A percentile compares a stretch with the other conserved stretches of the same genome.
Evolutionary conservation across 306 rosid species (phyloP).

Genomic region (Fagus sylvatica): DNA sequence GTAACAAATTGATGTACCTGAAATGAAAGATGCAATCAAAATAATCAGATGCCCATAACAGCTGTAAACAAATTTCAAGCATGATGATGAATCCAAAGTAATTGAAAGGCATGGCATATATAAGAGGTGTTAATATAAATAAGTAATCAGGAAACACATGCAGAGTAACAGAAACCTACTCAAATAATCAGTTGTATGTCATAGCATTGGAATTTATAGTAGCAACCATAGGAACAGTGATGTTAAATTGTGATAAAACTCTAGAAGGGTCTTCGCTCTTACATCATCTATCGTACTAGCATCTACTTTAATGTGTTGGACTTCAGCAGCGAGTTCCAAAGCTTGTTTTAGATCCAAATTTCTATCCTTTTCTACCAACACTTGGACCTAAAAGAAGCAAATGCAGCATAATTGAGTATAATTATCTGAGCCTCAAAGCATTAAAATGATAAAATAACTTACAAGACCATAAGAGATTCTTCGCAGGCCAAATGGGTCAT

Average conservation of each 20-base stretch:
- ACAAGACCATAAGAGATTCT: slow-evolving; percentile 97
- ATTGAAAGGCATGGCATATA: not conserved
- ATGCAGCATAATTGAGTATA: slow-evolving; percentile 11
- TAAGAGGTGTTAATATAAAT: not conserved
- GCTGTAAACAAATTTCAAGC: not conserved
- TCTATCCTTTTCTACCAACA: slow-evolving; percentile 80
- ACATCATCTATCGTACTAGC: slow-evolving; percentile 56
- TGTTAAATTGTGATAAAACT: not conserved
- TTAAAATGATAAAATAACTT: slow-evolving; percentile 41
- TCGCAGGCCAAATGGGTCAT: slow-evolving; percentile 86
- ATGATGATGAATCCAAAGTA: not conserved
- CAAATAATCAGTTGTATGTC: not conserved
- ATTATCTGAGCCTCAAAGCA: slow-evolving; percentile 23
- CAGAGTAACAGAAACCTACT: not conserved
- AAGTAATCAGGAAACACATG: not conserved
- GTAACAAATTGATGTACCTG: slow-evolving; percentile 81
- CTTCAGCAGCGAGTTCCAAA: slow-evolving; percentile 74
- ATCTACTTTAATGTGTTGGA: slow-evolving; percentile 68
- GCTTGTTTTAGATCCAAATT: slow-evolving; percentile 72
- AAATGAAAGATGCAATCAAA: slow-evolving; percentile 25
- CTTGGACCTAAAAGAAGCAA: slow-evolving; percentile 67
- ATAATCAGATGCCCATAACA: slow-evolving; percentile 18
- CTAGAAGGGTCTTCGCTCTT: slow-evolving; percentile 24
- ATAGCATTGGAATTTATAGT: not conserved
- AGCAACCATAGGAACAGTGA: not conserved